Base-by-base conservation (phyloP, 352 stramenopile species). In the Globisporangium barbulae region DNA sequence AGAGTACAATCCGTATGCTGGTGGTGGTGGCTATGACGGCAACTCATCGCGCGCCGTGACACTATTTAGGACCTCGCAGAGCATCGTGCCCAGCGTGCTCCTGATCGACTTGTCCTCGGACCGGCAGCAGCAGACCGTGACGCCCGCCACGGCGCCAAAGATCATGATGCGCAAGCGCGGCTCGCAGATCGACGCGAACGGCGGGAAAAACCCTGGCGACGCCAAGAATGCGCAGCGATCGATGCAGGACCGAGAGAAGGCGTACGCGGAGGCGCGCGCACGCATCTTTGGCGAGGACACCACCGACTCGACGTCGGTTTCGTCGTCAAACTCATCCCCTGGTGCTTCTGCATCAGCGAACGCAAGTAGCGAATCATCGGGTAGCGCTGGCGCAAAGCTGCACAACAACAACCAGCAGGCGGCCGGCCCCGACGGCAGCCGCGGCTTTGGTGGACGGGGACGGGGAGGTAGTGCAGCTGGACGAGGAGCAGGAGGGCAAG, bases 231-330 rank as follows among this genome's bases (percentile, higher is more conserved):
- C 80, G 49, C 62, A 68, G 45, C 83, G 87, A 1, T 89, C 89
- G 19, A 93, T 98, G 48, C 80, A 94, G 64, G 95, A 98, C 72
- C 94, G 91, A 25, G 95, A 98, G 76, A 89, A 89, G 17, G 91
- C 90, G 21, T 98, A 98, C 66, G 95, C 93, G 6, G 95, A 98
- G 69, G 93, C 95, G 10, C 75, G 95, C 39, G 95, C 95, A n/a
- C 81, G 95, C 12, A 98, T 98, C 65, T 98, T 98, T 79, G 85
- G 88, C 59, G 79, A 91, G 56, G 81, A 87, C 28, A 76, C 48
- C 4, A 42, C 69, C 2, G 64, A 61, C 21, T 64, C 68, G 19
- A 55, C 71, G 42, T 74, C 71, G 28, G 58, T 73, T 12, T 64
- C 70, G 10, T 72, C 65, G 13, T 44, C 64, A 4, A 54, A 61